Evolutionary conservation across 306 rosid species (phyloP).

Genomic region (Dryas octopetala): DNA sequence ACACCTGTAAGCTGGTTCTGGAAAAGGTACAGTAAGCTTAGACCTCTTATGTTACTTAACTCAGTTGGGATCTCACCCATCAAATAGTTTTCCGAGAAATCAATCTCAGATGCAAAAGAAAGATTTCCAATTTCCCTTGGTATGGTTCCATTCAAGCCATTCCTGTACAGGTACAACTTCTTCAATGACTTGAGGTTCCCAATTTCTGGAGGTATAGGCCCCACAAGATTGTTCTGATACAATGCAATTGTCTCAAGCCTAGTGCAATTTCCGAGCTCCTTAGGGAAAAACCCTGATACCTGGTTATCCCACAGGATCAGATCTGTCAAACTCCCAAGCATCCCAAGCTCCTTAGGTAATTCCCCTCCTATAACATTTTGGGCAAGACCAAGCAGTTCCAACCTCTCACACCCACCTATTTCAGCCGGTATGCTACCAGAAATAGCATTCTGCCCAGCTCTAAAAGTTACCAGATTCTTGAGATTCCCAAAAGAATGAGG

Average conservation of each 20-base stretch:
- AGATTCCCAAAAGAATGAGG: conserved; percentile 82
- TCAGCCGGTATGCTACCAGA: conserved; percentile 77
- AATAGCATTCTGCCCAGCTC: conserved; percentile 86
- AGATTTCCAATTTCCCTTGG: conserved; percentile 93
- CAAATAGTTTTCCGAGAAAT: conserved; percentile 83
- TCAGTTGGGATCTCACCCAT: conserved; percentile 71
- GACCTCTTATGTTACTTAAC: conserved; percentile 62
- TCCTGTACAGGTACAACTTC: conserved; percentile 72
- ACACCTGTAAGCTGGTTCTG: conserved; percentile 83
- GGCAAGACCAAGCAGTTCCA: conserved; percentile 80
- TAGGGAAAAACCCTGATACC: conserved; percentile 73
- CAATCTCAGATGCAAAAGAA: conserved; percentile 57
- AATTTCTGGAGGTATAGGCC: conserved; percentile 65
- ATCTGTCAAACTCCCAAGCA: conserved; percentile 63
- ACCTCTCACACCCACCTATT: conserved; percentile 65
- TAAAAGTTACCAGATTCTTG: conserved; percentile 53
- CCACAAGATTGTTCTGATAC: conserved; percentile 66
- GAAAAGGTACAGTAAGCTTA: conserved; percentile 74
- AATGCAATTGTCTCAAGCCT: conserved; percentile 74
- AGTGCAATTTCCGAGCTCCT: conserved; percentile 75
- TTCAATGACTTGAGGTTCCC: conserved; percentile 72
- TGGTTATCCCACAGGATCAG: conserved; percentile 66
- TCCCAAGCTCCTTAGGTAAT: conserved; percentile 75
- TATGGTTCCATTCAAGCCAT: conserved; percentile 83
- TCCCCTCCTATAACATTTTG: conserved; percentile 75